phyloP scores from a whole-genome alignment of 441 rosid species.

The Metrosideros polymorpha region DNA sequence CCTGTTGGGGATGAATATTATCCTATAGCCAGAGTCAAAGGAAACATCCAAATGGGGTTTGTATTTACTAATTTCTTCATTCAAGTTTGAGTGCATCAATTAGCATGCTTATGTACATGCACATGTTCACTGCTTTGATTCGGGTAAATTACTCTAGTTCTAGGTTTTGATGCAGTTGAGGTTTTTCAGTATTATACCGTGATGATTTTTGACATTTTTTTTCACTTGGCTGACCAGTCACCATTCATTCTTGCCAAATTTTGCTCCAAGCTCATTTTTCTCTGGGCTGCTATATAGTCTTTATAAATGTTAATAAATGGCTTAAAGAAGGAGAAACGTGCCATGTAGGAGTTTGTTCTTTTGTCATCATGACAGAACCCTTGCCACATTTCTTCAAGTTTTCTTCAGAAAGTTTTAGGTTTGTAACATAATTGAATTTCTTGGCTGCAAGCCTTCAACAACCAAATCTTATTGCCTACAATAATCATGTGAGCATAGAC shows the following conservation, averaged over 20 bases:
- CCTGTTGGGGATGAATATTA: conserved; percentile 72
- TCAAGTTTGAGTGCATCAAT: background rate
- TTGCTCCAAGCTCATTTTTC: background rate
- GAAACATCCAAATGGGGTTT: conserved; percentile 64
- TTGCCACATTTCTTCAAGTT: background rate
- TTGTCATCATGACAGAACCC: background rate
- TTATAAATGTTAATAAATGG: background rate
- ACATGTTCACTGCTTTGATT: background rate
- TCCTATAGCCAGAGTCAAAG: conserved; percentile 72
- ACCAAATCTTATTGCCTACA: background rate
- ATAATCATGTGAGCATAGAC: background rate
- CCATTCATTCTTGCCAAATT: background rate
- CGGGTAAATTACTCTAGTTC: background rate
- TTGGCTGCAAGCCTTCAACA: background rate
- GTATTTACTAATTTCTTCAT: conserved; percentile 12
- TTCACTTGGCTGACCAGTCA: background rate
- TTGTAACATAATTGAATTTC: background rate
- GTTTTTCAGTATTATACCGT: background rate
- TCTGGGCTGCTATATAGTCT: background rate
- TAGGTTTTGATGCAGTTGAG: background rate
- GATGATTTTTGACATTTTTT: background rate
- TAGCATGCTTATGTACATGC: background rate
- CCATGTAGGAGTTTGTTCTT: background rate
- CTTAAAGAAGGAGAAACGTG: background rate
- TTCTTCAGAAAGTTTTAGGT: background rate